These are phyloP conservation scores for Suaeda aralocaspica DNA, from an alignment of 148 eudicot species.

Conservation along the genomic window DNA sequence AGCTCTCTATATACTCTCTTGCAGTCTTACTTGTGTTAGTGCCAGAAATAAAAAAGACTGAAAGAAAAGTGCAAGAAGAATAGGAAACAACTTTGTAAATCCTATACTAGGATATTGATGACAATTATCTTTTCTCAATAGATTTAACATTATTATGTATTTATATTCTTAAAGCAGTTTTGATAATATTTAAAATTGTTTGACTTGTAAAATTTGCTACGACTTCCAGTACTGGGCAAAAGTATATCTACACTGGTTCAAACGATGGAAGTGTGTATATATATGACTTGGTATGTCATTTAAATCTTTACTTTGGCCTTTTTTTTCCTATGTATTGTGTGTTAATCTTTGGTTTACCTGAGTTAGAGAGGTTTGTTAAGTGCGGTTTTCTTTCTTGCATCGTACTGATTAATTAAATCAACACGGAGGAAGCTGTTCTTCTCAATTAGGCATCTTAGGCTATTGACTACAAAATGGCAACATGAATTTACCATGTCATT, in stretches of 20 bases:
- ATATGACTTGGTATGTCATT: constrained; percentile 61
- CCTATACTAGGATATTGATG: too few species aligned
- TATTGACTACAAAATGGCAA: too few species aligned
- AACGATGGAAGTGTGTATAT: constrained; percentile 57
- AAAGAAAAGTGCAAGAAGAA: too few species aligned
- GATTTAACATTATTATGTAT: not conserved
- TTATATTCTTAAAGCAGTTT: not conserved
- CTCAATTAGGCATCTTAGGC: too few species aligned
- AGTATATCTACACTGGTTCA: constrained; percentile 77
- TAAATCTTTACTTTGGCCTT: constrained; percentile 9
- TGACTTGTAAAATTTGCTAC: not conserved
- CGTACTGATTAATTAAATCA: too few species aligned
- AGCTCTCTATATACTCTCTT: too few species aligned
- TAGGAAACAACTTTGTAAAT: too few species aligned
- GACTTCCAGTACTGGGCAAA: constrained; percentile 67
- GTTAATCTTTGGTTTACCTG: not conserved
- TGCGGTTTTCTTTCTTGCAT: not conserved
- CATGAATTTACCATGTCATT: too few species aligned
- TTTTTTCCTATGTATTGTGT: not conserved
- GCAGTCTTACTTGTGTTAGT: too few species aligned
- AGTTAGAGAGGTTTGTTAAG: not conserved
- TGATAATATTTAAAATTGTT: not conserved
- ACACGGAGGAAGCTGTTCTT: too few species aligned
- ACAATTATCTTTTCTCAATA: too few species aligned
- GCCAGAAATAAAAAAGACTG: too few species aligned